Evolutionary conservation across 441 rosid genomes (phyloP), one percentile per base, ranked within the genome.

Genomic region (Gossypium davidsonii): DNA sequence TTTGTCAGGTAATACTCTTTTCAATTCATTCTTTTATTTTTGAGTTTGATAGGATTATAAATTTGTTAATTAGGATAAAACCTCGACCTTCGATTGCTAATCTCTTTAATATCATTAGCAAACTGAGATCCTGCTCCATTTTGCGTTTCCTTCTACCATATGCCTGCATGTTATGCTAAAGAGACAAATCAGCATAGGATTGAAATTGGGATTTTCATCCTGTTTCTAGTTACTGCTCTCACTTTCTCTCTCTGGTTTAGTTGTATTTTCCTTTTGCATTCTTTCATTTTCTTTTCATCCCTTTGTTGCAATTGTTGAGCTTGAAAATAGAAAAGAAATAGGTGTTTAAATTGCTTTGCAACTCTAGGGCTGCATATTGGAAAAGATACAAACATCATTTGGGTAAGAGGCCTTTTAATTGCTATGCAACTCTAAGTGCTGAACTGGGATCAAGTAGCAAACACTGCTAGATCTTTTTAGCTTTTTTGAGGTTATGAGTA

Each of bases 1-100:
- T 94, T 83, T 90, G 96, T 48, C 94, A 86, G 97, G 96, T 91
- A 76, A 3, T 6, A 17, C 21, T 10, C 18, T 72, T 58, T 61
- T 25, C 9, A 4, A 12, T 44, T 61, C 15, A 60, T 37, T 39
- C 26, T 15, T 64, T 28, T 64, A 49, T 0, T 26, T 67, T 17
- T 23, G 52, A 67, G 71, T n/a, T 14, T 67, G 23, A 48, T 18
- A 0, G 4, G 23, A 9, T 49, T 14, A 25, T n/a, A 25, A 34
- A 67, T n/a, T 67, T 49, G 42, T 28, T 49, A 7, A 49, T 48
- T 26, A 2, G 58, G 44, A 49, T 67, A 49, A 4, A 67, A 15
- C 3, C 4, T 51, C 34, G 59, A 67, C 42, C 59, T 67, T 67
- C 51, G 26, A 48, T 67, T 48, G 42, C 17, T 48, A n/a, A 67